Conservation (phyloP, 2,329 filamentous ascomycete species). For the Blastomyces gilchristii region DNA sequence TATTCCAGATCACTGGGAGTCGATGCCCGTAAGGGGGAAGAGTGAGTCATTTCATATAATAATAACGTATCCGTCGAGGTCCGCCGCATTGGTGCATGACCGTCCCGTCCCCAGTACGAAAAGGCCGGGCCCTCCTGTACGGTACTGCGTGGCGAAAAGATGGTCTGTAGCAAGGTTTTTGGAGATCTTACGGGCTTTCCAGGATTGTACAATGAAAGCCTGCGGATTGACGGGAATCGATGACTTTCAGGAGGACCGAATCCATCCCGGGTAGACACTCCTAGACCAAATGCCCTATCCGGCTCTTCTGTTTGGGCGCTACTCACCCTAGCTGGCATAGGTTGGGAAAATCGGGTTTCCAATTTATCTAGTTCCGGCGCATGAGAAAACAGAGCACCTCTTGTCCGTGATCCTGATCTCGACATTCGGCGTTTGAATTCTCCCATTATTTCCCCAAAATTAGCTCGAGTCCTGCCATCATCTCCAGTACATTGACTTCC, state of each 20-base stretch:
- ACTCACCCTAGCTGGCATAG: background rate
- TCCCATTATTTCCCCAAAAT: constrained; percentile 7
- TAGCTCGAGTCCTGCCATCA: background rate
- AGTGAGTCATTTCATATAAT: constrained; percentile 11
- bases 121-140: constrained; percentile 19
- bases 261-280: background rate
- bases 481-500: background rate
- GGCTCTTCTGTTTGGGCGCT: background rate
- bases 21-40: constrained; percentile 16
- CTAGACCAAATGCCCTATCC: background rate
- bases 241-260: constrained; percentile 18
- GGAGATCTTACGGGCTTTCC: background rate
- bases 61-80: constrained; percentile 10
- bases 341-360: background rate
- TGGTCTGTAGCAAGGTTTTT: constrained; percentile 6
- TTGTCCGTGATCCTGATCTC: constrained; percentile 17
- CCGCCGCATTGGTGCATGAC: constrained; percentile 5
- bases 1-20: constrained; percentile 27
- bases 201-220: constrained; percentile 26
- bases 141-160: constrained; percentile 23
- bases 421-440: constrained; percentile 8
- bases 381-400: constrained; percentile 26
- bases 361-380: background rate
- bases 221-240: constrained; percentile 29
- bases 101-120: constrained; percentile 18